Percentiles rank a stretch among this genome's conserved stretches.
phyloP scores from a whole-genome alignment of 495 filamentous ascomycete species.

The Penicillium lividum region DNA sequence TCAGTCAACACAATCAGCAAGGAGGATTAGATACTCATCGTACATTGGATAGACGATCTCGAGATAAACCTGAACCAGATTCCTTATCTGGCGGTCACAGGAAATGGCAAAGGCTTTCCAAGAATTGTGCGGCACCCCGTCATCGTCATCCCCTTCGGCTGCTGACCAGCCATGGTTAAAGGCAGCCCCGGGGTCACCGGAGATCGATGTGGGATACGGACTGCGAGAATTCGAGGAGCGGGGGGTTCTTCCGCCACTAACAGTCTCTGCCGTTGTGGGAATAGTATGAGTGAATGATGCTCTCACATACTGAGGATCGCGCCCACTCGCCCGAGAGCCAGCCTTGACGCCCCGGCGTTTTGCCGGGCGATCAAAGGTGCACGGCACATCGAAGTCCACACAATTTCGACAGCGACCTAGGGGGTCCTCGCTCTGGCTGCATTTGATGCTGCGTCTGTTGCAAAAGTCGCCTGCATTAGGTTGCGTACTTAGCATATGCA shows the following conservation, averaged over 20 bases:
- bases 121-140: constrained; percentile 27
- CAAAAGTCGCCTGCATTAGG: constrained; percentile 33
- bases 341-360: constrained; percentile 61
- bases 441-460: constrained; percentile 35
- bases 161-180: constrained; percentile 24
- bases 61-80: constrained; percentile 45
- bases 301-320: constrained; percentile 13
- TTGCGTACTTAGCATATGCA: not conserved
- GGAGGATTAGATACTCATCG: not conserved
- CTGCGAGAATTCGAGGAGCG: constrained; percentile 20
- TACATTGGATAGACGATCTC: constrained; percentile 44
- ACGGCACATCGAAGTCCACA: constrained; percentile 67
- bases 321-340: constrained; percentile 16
- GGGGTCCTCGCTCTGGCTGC: constrained; percentile 23
- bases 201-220: constrained; percentile 14
- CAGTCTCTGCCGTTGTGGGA: not conserved
- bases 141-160: constrained; percentile 27
- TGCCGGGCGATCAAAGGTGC: constrained; percentile 70
- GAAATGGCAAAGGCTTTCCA: constrained; percentile 37
- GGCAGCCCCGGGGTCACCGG: constrained; percentile 26
- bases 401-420: constrained; percentile 47
- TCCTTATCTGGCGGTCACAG: constrained; percentile 29
- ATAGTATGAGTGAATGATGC: constrained; percentile 5
- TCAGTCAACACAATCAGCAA: constrained; percentile 1
- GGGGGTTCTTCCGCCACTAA: not conserved